A percentile compares a stretch with the other conserved stretches of the same genome.
Evolutionary conservation across 805 yeast species (phyloP).

Genomic region (Suhomyces vadensis): DNA sequence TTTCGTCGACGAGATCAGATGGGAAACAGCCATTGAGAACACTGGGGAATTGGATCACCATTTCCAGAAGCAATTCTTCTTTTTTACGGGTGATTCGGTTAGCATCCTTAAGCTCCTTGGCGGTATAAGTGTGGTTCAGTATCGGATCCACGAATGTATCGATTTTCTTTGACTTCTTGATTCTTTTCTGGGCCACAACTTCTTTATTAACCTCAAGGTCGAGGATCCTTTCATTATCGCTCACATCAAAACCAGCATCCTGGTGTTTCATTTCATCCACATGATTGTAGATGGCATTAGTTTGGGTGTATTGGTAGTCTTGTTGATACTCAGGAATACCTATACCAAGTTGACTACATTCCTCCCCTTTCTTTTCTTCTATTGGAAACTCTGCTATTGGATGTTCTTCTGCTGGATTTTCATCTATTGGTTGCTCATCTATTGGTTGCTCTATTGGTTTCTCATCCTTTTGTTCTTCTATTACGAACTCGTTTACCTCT

Average conservation of each 20-base stretch:
- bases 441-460: background rate
- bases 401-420: no score
- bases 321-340: no score
- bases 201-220: background rate
- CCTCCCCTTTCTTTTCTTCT: no score
- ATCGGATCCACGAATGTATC: conserved; percentile 8
- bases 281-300: no score
- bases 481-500: no score
- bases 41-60: conserved; percentile 47
- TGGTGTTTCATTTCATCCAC: no score
- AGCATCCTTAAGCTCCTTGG: conserved; percentile 35
- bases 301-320: no score
- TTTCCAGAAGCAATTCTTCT: conserved; percentile 51
- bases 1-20: conserved; percentile 3
- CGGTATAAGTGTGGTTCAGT: conserved; percentile 17
- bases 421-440: no score
- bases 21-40: conserved; percentile 26
- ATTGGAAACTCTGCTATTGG: no score
- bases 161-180: background rate
- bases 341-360: no score
- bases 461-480: background rate
- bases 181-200: background rate
- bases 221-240: background rate
- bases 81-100: conserved; percentile 43
- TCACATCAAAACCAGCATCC: background rate